Conservation (phyloP, 2,329 filamentous ascomycete species). For the Thelonectria rubi region DNA sequence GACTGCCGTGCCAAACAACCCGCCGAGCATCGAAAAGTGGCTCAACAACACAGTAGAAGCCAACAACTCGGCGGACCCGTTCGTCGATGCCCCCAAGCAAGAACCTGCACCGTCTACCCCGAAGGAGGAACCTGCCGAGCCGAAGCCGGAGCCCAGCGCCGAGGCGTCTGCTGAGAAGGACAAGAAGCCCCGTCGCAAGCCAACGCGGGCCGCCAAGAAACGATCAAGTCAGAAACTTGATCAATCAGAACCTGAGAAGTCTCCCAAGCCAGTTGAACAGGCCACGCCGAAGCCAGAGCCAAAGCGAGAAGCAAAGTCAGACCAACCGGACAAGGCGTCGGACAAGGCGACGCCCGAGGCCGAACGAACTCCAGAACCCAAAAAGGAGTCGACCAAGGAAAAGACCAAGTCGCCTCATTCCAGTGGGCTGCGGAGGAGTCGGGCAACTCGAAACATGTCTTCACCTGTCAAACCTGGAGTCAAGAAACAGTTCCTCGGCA, state of each 20-base stretch:
- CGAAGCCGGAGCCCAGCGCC: slow-evolving; percentile 8
- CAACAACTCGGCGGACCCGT: slow-evolving; percentile 69
- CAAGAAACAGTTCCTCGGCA: slow-evolving; percentile 65
- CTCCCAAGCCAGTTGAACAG: slow-evolving; percentile 13
- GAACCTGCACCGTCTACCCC: slow-evolving; percentile 12
- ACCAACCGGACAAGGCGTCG: slow-evolving; percentile 25
- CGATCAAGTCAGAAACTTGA: slow-evolving; percentile 36
- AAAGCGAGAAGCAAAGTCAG: slow-evolving; percentile 16
- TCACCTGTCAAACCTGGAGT: slow-evolving; percentile 57
- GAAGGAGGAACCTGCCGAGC: slow-evolving; percentile 6
- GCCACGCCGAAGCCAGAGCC: slow-evolving; percentile 12
- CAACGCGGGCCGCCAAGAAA: slow-evolving; percentile 39
- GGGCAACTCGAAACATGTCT: slow-evolving; percentile 61
- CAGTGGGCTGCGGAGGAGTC: slow-evolving; percentile 62
- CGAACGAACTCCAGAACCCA: slow-evolving; percentile 31
- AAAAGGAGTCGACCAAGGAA: slow-evolving; percentile 31
- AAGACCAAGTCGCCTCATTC: slow-evolving; percentile 42
- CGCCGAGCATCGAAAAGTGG: slow-evolving; percentile 73
- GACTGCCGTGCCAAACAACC: slow-evolving; percentile 61
- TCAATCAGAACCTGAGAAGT: slow-evolving; percentile 30
- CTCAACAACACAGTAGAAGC: slow-evolving; percentile 65
- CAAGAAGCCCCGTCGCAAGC: slow-evolving; percentile 35
- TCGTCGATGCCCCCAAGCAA: slow-evolving; percentile 56
- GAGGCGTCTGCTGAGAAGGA: slow-evolving; percentile 33
- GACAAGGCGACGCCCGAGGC: slow-evolving; percentile 13